Percentiles rank a stretch among this genome's conserved stretches.
phyloP scores from a whole-genome alignment of 2,329 filamentous ascomycete species.

The Shiraia bambusicola region DNA sequence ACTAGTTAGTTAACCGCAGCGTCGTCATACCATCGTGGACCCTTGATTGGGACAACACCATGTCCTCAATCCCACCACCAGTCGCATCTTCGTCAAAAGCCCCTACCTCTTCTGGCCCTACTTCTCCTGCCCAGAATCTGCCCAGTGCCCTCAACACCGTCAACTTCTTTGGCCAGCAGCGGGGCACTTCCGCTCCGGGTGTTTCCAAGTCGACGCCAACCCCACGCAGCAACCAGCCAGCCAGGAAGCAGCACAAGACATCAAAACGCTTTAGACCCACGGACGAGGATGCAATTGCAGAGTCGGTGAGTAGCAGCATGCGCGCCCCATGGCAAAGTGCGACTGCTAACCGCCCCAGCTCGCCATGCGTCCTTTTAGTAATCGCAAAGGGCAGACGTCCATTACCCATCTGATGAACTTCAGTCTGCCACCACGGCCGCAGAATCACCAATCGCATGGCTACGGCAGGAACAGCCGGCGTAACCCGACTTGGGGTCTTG shows the following conservation, averaged over 20 bases:
- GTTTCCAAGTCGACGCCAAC: conserved; percentile 44
- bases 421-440: conserved; percentile 72
- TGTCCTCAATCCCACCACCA: conserved; percentile 50
- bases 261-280: conserved; percentile 72
- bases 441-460: conserved; percentile 57
- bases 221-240: conserved; percentile 73
- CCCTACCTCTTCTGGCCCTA: conserved; percentile 38
- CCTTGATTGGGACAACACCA: conserved; percentile 37
- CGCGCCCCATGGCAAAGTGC: background rate
- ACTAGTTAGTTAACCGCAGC: no score
- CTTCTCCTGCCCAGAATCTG: conserved; percentile 48
- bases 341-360: conserved; percentile 46
- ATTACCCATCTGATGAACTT: conserved; percentile 98
- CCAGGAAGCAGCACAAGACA: conserved; percentile 80
- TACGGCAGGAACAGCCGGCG: conserved; percentile 59
- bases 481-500: conserved; percentile 78
- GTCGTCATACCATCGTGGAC: conserved; percentile 14
- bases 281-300: conserved; percentile 85
- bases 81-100: conserved; percentile 47
- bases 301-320: conserved; percentile 60
- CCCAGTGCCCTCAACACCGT: conserved; percentile 46
- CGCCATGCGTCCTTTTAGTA: conserved; percentile 64
- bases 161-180: conserved; percentile 48
- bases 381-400: conserved; percentile 88
- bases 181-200: conserved; percentile 45